phyloP scores from a whole-genome alignment of 306 rosid species.

The Trichosanthes cucumerina region DNA sequence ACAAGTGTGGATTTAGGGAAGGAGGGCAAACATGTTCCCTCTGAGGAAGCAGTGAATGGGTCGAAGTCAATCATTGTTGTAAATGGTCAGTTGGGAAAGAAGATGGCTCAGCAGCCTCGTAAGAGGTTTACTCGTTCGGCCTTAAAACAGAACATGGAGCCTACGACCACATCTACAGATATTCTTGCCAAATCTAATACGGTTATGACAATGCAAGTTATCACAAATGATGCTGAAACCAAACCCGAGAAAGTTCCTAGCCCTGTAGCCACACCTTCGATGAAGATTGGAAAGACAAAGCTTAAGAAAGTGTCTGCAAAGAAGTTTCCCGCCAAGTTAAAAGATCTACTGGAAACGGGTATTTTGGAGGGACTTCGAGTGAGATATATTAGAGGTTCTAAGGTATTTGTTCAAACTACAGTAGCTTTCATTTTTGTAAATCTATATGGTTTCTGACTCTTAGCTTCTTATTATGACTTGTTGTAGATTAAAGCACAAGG shows the following conservation, averaged over 20 bases:
- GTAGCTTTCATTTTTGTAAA: neutral
- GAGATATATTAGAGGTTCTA: conserved; percentile 48
- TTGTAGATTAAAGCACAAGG: conserved; percentile 44
- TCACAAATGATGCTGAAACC: conserved; percentile 8
- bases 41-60: neutral
- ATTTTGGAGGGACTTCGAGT: conserved; percentile 70
- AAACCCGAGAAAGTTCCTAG: conserved; percentile 3
- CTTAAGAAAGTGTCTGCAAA: conserved; percentile 15
- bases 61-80: neutral
- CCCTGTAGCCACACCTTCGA: neutral
- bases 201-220: conserved; percentile 1
- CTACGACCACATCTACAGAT: conserved; percentile 5
- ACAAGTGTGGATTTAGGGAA: neutral
- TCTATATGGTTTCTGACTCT: neutral
- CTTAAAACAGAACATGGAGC: conserved; percentile 32
- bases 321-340: conserved; percentile 60
- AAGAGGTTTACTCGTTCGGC: conserved; percentile 63
- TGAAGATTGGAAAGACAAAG: conserved; percentile 12
- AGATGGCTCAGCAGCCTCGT: conserved; percentile 15
- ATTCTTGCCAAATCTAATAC: neutral
- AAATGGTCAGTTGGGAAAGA: neutral
- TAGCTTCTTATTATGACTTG: neutral
- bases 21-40: neutral
- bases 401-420: conserved; percentile 34
- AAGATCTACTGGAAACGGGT: conserved; percentile 73